These are phyloP conservation scores for Helotiales sp. DNA, from an alignment of 2,329 filamentous ascomycete species.

Conservation along the genomic window DNA sequence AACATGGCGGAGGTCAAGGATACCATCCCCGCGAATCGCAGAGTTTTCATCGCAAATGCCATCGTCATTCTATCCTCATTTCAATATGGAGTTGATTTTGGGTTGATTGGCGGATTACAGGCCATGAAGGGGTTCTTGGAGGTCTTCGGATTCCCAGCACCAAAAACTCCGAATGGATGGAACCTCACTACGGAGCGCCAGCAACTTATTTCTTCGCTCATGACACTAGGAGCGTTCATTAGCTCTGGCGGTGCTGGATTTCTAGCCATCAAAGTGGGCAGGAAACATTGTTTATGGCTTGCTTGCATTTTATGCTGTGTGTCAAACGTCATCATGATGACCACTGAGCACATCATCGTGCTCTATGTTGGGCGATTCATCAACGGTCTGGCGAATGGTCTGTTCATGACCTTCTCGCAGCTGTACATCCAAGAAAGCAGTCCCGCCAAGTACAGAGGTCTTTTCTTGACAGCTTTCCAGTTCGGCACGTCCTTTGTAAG, in stretches of 20 bases:
- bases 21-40: conserved; percentile 18
- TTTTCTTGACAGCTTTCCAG: conserved; percentile 54
- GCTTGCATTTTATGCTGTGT: conserved; percentile 55
- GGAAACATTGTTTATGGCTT: conserved; percentile 50
- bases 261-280: conserved; percentile 51
- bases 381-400: conserved; percentile 53
- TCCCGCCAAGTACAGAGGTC: conserved; percentile 53
- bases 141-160: conserved; percentile 48
- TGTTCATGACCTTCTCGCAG: conserved; percentile 27
- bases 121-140: conserved; percentile 29
- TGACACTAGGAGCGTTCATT: conserved; percentile 56
- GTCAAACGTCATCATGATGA: conserved; percentile 63
- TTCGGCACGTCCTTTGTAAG: conserved; percentile 54
- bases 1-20: conserved; percentile 5
- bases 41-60: conserved; percentile 17
- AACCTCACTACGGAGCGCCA: conserved; percentile 51
- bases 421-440: conserved; percentile 53
- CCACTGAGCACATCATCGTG: conserved; percentile 55
- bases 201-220: conserved; percentile 55
- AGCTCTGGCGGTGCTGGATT: conserved; percentile 51
- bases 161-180: conserved; percentile 33
- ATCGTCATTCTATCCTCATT: conserved; percentile 31
- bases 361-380: conserved; percentile 60
- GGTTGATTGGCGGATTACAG: conserved; percentile 23
- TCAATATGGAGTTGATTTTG: conserved; percentile 30